Conservation (phyloP, 257 asterid species). For the Oldenlandia corymbosa region DNA sequence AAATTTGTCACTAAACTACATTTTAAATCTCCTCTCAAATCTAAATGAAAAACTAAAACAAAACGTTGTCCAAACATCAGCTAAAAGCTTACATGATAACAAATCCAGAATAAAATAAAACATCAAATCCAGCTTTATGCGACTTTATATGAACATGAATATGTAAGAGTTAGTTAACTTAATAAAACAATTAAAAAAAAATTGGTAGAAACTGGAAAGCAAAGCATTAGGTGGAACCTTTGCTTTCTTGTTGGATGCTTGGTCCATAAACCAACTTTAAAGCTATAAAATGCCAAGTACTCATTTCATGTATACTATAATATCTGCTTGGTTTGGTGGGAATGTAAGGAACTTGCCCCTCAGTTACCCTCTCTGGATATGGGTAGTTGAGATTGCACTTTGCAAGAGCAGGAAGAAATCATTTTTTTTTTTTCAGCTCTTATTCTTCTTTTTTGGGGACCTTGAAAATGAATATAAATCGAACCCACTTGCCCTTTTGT, state of each 20-base stretch:
- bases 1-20: too few species aligned
- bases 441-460: constrained; percentile 6
- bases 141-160: background rate
- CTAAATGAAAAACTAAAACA: too few species aligned
- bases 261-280: constrained; percentile 6
- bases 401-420: constrained; percentile 6
- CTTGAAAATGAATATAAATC: constrained; percentile 4
- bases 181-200: too few species aligned
- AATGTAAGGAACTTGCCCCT: background rate
- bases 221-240: background rate
- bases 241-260: background rate
- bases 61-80: too few species aligned
- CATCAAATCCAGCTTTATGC: too few species aligned
- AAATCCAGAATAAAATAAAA: too few species aligned
- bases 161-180: too few species aligned
- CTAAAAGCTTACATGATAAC: too few species aligned
- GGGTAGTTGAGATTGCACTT: constrained; percentile 14
- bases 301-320: too few species aligned
- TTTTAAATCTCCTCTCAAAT: too few species aligned
- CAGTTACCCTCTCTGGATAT: background rate
- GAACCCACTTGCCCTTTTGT: constrained; percentile 25
- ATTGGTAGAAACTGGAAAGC: background rate
- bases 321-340: too few species aligned
- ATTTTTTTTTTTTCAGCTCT: constrained; percentile 7
- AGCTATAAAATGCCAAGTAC: too few species aligned